phyloP scores from a whole-genome alignment of 257 asterid species.

The Penstemon eatonii region DNA sequence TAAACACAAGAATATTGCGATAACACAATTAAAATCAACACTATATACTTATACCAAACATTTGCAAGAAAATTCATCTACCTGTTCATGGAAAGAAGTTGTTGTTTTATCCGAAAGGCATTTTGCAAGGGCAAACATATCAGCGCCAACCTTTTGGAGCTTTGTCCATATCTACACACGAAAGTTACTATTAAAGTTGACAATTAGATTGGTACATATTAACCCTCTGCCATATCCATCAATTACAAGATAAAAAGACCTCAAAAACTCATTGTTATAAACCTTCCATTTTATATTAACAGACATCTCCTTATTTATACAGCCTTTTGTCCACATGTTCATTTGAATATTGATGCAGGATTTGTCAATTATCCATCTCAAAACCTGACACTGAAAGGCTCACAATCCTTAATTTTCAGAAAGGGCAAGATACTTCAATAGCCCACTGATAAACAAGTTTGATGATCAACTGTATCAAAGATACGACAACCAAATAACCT shows the following conservation, averaged over 20 bases:
- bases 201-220: not conserved
- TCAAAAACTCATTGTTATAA: not conserved
- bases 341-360: conserved; percentile 1
- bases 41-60: conserved; percentile 9
- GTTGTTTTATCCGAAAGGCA: conserved; percentile 60
- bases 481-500: not conserved
- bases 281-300: not conserved
- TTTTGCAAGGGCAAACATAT: conserved; percentile 59
- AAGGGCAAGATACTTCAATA: not conserved
- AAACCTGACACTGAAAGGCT: not conserved
- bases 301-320: not conserved
- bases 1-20: not conserved
- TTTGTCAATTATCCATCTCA: not conserved
- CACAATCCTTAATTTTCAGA: not conserved
- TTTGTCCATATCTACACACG: conserved; percentile 64
- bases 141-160: conserved; percentile 63
- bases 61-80: conserved; percentile 35
- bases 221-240: not conserved
- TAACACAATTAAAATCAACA: conserved; percentile 11
- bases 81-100: conserved; percentile 62
- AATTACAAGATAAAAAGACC: not conserved
- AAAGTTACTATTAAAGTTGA: conserved; percentile 15
- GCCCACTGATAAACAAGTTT: not conserved
- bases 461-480: not conserved
- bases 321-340: not conserved